Conservation (phyloP, 1,139 yeast genomes). For the Hemisphaericaspora lyxosophila region DNA sequence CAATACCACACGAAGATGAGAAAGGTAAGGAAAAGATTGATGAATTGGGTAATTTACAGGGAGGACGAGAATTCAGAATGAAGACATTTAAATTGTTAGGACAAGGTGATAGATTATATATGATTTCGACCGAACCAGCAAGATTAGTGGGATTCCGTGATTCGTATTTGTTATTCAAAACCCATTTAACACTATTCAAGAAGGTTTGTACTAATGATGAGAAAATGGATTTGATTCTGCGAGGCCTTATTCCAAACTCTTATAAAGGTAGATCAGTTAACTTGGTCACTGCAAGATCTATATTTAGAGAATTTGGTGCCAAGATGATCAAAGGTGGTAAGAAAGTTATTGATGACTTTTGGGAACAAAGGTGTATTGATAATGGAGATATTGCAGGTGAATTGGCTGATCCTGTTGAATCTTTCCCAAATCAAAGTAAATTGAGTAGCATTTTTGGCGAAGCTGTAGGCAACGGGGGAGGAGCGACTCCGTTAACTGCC, state of each 20-base stretch:
- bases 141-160: constrained; percentile 93
- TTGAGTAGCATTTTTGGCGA: constrained; percentile 18
- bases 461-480: constrained; percentile 19
- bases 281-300: constrained; percentile 85
- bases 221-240: constrained; percentile 76
- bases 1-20: constrained; percentile 70
- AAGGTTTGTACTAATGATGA: constrained; percentile 74
- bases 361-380: constrained; percentile 70
- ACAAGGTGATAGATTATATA: constrained; percentile 71
- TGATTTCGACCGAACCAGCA: constrained; percentile 96
- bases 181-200: constrained; percentile 72
- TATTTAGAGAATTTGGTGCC: constrained; percentile 92
- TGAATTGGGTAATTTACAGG: constrained; percentile 63
- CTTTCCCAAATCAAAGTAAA: constrained; percentile 23
- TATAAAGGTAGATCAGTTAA: constrained; percentile 90
- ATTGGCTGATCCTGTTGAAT: constrained; percentile 72
- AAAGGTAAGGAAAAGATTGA: constrained; percentile 78
- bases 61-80: constrained; percentile 77
- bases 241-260: constrained; percentile 83
- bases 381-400: constrained; percentile 80
- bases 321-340: constrained; percentile 77
- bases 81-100: constrained; percentile 78
- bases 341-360: constrained; percentile 83
- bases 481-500: constrained; percentile 37
- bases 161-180: constrained; percentile 85